Base-by-base conservation (phyloP, 2,329 filamentous ascomycete species). In the Stemphylium vesicarium region DNA sequence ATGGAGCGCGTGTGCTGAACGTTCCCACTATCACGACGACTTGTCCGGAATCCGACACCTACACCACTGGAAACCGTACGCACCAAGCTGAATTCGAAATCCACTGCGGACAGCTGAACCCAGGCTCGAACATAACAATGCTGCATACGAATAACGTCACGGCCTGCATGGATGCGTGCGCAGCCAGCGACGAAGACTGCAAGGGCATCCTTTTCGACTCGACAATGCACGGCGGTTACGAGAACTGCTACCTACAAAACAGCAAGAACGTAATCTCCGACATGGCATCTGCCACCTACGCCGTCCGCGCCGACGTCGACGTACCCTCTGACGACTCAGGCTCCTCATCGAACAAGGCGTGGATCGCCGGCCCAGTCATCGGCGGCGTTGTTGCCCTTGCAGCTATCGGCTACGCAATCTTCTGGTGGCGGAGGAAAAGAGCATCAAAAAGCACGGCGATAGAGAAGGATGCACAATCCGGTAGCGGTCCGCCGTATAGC, bases 211-310 rank as follows among this genome's bases (percentile, higher is more conserved):
- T 70, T 1, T 74, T 71, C 48, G 68, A 70, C 39, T 65, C 66
- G 0, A 59, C 37, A 0, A 58, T 74, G 5, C 20, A 46, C 1
- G 52, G 54, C 36, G 71, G 71, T 0, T 74, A 60, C 53, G 50
- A 67, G 8, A 74, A 74, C 51, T 73, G 70, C 62, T 71, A 72
- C 26, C 58, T 74, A 0, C 69, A 74, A 39, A 74, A 73, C 51
- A 70, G 68, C 0, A 68, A 68, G 4, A 57, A 43, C 10, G 59
- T 66, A 1, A 55, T 67, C 36, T 55, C 40, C 37, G 57, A 69
- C 40, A 49, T 60, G 26, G 37, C 62, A 6, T 53, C 40, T 1
- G 59, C 61, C 2, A 71, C 59, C 1, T 73, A 66, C 45, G 70
- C 66, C 12, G 54, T 60, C 1, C 49, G 71, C 1, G 18, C 54